Conservation (phyloP, 2,329 filamentous ascomycete genomes). For the Ceratocystis huliohia region DNA sequence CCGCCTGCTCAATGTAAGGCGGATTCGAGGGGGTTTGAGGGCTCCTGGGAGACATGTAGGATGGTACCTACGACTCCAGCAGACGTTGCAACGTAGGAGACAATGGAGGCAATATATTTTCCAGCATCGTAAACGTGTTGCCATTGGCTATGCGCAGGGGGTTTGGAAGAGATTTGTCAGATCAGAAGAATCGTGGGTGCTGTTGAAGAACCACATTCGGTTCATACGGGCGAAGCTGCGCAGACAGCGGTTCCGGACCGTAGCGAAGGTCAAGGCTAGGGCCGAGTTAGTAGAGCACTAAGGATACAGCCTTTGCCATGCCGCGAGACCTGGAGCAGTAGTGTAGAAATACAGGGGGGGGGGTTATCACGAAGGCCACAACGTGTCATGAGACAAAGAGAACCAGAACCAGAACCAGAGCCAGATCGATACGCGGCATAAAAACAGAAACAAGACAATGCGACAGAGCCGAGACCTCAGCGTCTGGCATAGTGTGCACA, state of each 20-base stretch:
- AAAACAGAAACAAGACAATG: neutral
- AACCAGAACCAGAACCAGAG: neutral
- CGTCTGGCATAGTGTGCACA: too few species aligned
- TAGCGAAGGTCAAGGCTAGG: neutral
- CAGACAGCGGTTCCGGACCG: conserved; percentile 3
- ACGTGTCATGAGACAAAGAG: conserved; percentile 1
- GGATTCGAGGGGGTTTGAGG: neutral
- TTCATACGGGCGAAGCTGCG: conserved; percentile 5
- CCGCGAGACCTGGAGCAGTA: neutral
- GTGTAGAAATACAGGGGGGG: too few species aligned
- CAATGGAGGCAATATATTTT: conserved; percentile 5
- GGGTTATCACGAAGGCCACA: neutral
- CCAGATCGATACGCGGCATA: neutral
- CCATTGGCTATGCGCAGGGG: conserved; percentile 11
- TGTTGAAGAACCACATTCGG: conserved; percentile 18
- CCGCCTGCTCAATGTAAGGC: neutral
- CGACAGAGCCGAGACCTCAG: neutral
- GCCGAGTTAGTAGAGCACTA: neutral
- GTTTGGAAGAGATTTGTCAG: conserved; percentile 12
- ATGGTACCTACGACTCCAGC: neutral
- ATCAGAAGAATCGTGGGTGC: conserved; percentile 12
- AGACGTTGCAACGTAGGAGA: neutral
- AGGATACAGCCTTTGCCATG: neutral
- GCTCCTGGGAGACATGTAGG: neutral
- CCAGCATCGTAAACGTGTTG: conserved; percentile 5